phyloP scores from a whole-genome alignment of 2,329 filamentous ascomycete genomes.

The Arthroderma sp. region DNA sequence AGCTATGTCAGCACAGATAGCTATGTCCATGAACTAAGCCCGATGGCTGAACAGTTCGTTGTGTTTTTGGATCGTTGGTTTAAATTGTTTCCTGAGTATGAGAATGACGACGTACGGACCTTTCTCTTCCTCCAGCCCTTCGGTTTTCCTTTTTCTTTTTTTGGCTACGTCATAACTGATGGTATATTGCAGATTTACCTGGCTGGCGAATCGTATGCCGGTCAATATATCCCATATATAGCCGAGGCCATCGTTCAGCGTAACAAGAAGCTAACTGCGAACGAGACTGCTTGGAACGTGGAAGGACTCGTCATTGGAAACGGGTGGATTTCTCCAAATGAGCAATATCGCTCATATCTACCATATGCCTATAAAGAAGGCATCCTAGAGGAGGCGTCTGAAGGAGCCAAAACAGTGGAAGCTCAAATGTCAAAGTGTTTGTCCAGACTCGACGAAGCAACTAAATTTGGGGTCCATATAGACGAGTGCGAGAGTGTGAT shows the following conservation, averaged over 20 bases:
- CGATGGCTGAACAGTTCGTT: conserved; percentile 84
- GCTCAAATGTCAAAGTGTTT: conserved; percentile 57
- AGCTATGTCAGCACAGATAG: conserved; percentile 88
- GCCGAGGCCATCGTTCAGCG: conserved; percentile 79
- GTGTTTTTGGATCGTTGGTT: conserved; percentile 88
- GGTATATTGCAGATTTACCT: conserved; percentile 61
- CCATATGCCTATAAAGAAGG: conserved; percentile 67
- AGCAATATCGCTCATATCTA: conserved; percentile 84
- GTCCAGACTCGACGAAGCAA: conserved; percentile 46
- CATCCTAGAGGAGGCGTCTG: conserved; percentile 56
- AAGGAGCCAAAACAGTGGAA: conserved; percentile 54
- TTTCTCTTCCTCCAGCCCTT: background rate
- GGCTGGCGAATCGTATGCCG: conserved; percentile 91
- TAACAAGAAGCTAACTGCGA: conserved; percentile 50
- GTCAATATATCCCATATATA: conserved; percentile 95
- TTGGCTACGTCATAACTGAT: background rate
- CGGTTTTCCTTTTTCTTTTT: too few species aligned
- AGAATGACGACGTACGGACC: conserved; percentile 63
- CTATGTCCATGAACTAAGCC: conserved; percentile 69
- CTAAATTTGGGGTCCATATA: conserved; percentile 54
- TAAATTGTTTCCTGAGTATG: conserved; percentile 77
- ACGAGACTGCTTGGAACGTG: conserved; percentile 57
- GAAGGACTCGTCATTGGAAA: conserved; percentile 87
- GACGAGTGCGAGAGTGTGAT: conserved; percentile 65
- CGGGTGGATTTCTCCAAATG: conserved; percentile 83